Percentiles rank a stretch among this genome's conserved stretches.
phyloP scores from a whole-genome alignment of 2,329 filamentous ascomycete species.

The Paraphaeosphaeria sporulosa region DNA sequence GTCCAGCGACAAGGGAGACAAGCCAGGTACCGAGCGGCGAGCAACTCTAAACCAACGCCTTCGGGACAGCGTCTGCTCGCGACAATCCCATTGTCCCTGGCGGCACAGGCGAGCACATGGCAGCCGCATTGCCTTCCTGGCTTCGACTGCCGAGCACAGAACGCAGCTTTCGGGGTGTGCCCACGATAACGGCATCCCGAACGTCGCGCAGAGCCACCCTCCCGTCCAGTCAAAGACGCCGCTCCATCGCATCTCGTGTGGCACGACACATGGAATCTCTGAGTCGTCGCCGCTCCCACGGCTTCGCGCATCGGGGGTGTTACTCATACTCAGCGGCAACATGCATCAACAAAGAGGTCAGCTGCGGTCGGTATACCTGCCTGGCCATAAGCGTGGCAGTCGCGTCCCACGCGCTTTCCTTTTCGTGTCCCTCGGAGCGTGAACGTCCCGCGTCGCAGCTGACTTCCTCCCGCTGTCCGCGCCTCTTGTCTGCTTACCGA shows the following conservation, averaged over 20 bases:
- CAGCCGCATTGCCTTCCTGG: not conserved
- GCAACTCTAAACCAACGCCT: conserved; percentile 48
- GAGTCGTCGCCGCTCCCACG: conserved; percentile 17
- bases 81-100: conserved; percentile 9
- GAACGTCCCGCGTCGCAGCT: not conserved
- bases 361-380: conserved; percentile 24
- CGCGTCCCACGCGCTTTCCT: not conserved
- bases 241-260: conserved; percentile 19
- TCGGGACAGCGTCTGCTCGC: conserved; percentile 6
- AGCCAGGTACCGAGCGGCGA: conserved; percentile 45
- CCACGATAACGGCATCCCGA: conserved; percentile 20
- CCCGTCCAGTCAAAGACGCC: conserved; percentile 12
- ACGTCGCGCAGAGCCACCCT: conserved; percentile 5
- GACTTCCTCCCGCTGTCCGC: not conserved
- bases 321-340: conserved; percentile 33
- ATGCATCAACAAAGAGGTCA: conserved; percentile 41
- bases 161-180: not conserved
- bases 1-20: conserved; percentile 46
- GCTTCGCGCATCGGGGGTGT: conserved; percentile 28
- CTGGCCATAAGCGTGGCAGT: not conserved
- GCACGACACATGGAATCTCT: conserved; percentile 25
- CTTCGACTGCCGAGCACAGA: conserved; percentile 1
- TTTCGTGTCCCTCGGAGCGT: not conserved
- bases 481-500: not conserved
- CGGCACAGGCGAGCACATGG: conserved; percentile 10